A percentile compares a stretch with the other conserved stretches of the same genome.
These are phyloP conservation scores for Hypoxylon cercidicola DNA, from an alignment of 495 filamentous ascomycete genomes.

Conservation along the genomic window DNA sequence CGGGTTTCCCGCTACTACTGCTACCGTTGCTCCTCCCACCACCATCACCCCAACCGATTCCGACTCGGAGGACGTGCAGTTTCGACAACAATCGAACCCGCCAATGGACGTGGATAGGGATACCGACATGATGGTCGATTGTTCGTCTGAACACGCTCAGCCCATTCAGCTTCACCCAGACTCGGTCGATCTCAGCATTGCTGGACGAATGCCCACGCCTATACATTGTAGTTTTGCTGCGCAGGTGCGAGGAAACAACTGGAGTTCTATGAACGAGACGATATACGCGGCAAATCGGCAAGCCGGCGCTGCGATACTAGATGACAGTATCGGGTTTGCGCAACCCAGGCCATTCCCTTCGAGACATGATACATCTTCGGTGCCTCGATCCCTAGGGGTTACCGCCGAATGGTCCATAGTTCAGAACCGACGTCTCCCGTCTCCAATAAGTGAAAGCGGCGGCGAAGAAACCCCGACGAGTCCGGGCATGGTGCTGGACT, in stretches of 20 bases:
- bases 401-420: conserved; percentile 57
- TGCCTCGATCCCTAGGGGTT: conserved; percentile 50
- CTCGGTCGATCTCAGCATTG: conserved; percentile 39
- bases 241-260: conserved; percentile 57
- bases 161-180: conserved; percentile 45
- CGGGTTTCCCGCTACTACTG: conserved; percentile 42
- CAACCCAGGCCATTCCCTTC: conserved; percentile 28
- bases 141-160: conserved; percentile 46
- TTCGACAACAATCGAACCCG: conserved; percentile 34
- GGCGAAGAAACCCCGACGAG: conserved; percentile 55
- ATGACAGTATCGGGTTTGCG: conserved; percentile 50
- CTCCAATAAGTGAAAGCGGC: conserved; percentile 76
- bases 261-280: conserved; percentile 43
- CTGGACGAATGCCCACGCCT: conserved; percentile 63
- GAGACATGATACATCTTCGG: conserved; percentile 44
- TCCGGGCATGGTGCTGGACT: conserved; percentile 53
- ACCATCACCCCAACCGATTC: conserved; percentile 51
- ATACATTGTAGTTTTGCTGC: conserved; percentile 61
- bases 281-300: conserved; percentile 35
- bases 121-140: conserved; percentile 61
- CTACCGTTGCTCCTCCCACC: conserved; percentile 33
- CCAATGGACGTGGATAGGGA: conserved; percentile 59
- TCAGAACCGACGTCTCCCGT: conserved; percentile 69
- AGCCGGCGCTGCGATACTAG: conserved; percentile 44
- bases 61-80: conserved; percentile 48